A percentile compares a stretch with the other conserved stretches of the same genome.
Conservation (phyloP, 495 filamentous ascomycete species). For the Penicillium alfredii region DNA sequence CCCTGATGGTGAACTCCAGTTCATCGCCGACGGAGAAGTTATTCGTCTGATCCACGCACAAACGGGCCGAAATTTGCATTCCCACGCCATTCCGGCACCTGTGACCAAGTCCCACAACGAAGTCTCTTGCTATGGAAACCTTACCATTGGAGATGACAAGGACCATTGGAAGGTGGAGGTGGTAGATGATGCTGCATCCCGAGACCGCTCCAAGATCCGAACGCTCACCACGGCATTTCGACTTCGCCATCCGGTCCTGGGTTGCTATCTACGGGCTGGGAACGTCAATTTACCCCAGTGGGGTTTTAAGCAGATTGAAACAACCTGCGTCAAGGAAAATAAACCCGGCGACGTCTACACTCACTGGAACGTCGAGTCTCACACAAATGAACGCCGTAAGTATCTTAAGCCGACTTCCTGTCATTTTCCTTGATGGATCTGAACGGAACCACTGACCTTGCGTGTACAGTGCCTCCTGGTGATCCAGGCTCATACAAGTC, state of each 20-base stretch:
- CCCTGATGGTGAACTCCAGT: constrained; percentile 59
- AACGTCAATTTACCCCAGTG: constrained; percentile 97
- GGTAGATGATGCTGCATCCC: constrained; percentile 78
- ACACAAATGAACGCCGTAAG: constrained; percentile 91
- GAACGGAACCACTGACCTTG: constrained; percentile 3
- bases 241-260: constrained; percentile 72
- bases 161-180: constrained; percentile 97
- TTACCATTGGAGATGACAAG: constrained; percentile 95
- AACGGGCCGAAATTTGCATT: constrained; percentile 95
- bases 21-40: constrained; percentile 68
- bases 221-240: constrained; percentile 93
- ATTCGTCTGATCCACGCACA: constrained; percentile 91
- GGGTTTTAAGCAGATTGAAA: constrained; percentile 99
- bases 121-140: constrained; percentile 93
- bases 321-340: constrained; percentile 90
- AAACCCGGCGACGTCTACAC: constrained; percentile 89
- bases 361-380: constrained; percentile 97
- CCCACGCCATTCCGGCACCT: constrained; percentile 81
- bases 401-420: constrained; percentile 8
- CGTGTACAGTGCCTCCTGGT: constrained; percentile 68
- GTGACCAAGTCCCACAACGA: constrained; percentile 84
- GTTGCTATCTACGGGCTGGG: constrained; percentile 91
- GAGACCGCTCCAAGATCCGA: constrained; percentile 77
- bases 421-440: constrained; percentile 6
- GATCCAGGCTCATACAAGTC: constrained; percentile 93